Evolutionary conservation across 1,139 yeast species (phyloP).

Genomic region (Hemisphaericaspora lyxosophila): DNA sequence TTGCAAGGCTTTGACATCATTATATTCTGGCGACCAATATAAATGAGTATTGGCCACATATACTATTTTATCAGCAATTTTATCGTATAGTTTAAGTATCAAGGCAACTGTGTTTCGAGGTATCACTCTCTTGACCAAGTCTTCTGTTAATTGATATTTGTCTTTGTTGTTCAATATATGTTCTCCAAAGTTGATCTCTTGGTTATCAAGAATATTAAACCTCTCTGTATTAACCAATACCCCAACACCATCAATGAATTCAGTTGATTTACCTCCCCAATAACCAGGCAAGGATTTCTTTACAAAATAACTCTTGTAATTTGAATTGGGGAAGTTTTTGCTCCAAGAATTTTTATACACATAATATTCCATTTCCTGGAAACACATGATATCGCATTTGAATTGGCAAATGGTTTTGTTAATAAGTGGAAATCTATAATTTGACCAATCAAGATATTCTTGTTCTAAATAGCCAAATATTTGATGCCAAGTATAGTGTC

Average conservation of each 20-base stretch:
- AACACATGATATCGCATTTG: slow-evolving; percentile 56
- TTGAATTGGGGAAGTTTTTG: slow-evolving; percentile 21
- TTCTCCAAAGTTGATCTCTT: slow-evolving; percentile 44
- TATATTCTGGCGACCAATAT: slow-evolving; percentile 54
- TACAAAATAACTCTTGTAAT: slow-evolving; percentile 47
- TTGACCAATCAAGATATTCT: slow-evolving; percentile 43
- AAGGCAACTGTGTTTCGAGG: slow-evolving; percentile 59
- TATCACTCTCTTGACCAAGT: slow-evolving; percentile 35
- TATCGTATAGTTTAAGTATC: slow-evolving; percentile 46
- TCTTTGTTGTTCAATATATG: slow-evolving; percentile 26
- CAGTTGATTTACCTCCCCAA: slow-evolving; percentile 43
- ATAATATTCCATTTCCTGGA: slow-evolving; percentile 56
- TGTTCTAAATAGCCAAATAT: slow-evolving; percentile 52
- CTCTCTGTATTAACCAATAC: slow-evolving; percentile 47
- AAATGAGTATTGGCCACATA: slow-evolving; percentile 58
- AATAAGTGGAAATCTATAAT: slow-evolving; percentile 44
- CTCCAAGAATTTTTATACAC: slow-evolving; percentile 50
- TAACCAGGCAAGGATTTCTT: slow-evolving; percentile 50
- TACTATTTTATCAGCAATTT: slow-evolving; percentile 32
- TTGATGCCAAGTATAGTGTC: slow-evolving; percentile 58
- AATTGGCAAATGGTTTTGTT: slow-evolving; percentile 39
- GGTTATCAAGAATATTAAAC: slow-evolving; percentile 44
- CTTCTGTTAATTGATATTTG: slow-evolving; percentile 36
- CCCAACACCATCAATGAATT: slow-evolving; percentile 58
- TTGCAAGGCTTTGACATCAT: slow-evolving; percentile 56